These are phyloP conservation scores for Fusarium lyarnte DNA, from an alignment of 2,329 filamentous ascomycete genomes.

Conservation along the genomic window DNA sequence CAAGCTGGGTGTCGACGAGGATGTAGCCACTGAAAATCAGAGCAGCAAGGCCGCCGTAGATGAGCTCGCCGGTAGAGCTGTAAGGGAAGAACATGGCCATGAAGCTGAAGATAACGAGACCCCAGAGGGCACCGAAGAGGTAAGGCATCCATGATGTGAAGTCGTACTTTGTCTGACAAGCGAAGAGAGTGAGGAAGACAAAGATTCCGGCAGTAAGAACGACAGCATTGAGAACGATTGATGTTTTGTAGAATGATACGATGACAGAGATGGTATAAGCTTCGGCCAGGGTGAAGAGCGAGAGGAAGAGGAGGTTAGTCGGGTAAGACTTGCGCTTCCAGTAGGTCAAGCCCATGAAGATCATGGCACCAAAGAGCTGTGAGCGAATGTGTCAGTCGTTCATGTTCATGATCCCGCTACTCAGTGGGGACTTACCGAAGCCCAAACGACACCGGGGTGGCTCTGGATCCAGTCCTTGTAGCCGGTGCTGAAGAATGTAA, in stretches of 20 bases:
- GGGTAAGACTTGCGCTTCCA: constrained; percentile 98
- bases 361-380: constrained; percentile 80
- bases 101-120: constrained; percentile 90
- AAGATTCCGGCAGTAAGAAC: constrained; percentile 88
- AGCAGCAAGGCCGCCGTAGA: constrained; percentile 83
- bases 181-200: constrained; percentile 83
- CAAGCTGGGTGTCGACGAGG: constrained; percentile 93
- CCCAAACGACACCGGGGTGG: constrained; percentile 85
- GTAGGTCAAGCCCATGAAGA: constrained; percentile 86
- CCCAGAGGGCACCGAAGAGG: constrained; percentile 90
- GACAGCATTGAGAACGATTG: constrained; percentile 89
- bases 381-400: constrained; percentile 30
- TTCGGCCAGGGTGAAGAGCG: constrained; percentile 88
- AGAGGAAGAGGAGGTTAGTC: constrained; percentile 91
- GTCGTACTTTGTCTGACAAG: constrained; percentile 97
- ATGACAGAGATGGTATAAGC: constrained; percentile 94
- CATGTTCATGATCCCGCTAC: neutral
- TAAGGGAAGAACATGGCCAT: constrained; percentile 90
- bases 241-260: constrained; percentile 86
- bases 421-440: constrained; percentile 66
- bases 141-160: constrained; percentile 98
- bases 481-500: constrained; percentile 83
- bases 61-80: constrained; percentile 81
- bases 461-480: constrained; percentile 91
- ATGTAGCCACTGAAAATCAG: constrained; percentile 96